A percentile compares a stretch with the other conserved stretches of the same genome.
phyloP scores from a whole-genome alignment of 768 basidiomycete genomes.

The Russula sp. region DNA sequence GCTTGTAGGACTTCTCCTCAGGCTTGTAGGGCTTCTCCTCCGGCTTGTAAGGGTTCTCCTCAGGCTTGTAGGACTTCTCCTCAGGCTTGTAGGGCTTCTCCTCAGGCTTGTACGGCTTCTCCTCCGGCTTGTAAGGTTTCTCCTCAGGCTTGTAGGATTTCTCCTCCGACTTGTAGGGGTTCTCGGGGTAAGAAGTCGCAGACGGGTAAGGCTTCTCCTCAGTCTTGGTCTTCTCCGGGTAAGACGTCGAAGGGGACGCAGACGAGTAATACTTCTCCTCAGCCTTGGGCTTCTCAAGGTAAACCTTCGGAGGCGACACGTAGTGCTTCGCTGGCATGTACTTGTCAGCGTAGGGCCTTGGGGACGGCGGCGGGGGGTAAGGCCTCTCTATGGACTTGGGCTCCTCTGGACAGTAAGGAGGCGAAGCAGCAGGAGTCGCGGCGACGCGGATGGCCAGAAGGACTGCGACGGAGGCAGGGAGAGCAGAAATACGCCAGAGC shows the following conservation, averaged over 20 bases:
- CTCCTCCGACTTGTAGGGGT: constrained; percentile 2
- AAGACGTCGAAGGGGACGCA: not conserved
- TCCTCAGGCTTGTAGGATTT: constrained; percentile 9
- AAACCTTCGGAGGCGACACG: not conserved
- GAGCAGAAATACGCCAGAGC: constrained; percentile 8
- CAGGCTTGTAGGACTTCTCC: too few species aligned
- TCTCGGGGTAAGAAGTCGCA: not conserved
- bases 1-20: not conserved
- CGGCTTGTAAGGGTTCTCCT: not conserved
- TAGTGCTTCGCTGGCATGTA: not conserved
- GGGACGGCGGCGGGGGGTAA: constrained; percentile 1
- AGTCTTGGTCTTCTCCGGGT: not conserved
- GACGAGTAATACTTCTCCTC: constrained; percentile 1
- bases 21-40: constrained; percentile 9
- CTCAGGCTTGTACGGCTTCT: not conserved
- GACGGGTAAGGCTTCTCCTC: constrained; percentile 2
- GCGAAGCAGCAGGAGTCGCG: constrained; percentile 13
- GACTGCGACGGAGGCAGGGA: constrained; percentile 10
- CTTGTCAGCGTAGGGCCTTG: constrained; percentile 1
- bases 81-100: not conserved
- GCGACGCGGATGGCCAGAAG: constrained; percentile 2
- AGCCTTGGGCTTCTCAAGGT: not conserved
- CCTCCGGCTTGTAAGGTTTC: not conserved
- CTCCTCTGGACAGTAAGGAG: constrained; percentile 4
- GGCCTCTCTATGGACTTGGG: not conserved